These are phyloP conservation scores for Byssoonygena ceratinophila DNA, from an alignment of 2,329 filamentous ascomycete genomes.

Conservation along the genomic window DNA sequence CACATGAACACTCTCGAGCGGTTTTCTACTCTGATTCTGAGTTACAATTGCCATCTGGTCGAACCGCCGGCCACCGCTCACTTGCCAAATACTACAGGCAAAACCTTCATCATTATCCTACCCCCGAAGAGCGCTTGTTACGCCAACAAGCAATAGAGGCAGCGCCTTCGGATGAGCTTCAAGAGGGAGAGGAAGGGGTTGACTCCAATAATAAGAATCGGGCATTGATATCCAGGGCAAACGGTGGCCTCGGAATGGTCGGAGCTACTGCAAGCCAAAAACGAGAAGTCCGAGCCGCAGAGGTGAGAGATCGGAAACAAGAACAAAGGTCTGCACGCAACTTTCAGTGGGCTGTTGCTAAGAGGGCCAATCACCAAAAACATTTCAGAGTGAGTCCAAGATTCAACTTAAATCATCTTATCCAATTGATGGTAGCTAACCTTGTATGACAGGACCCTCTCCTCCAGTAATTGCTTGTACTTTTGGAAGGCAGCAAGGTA, in stretches of 20 bases:
- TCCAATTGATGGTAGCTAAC: slow-evolving; percentile 17
- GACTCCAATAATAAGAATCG: slow-evolving; percentile 32
- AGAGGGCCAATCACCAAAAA: slow-evolving; percentile 66
- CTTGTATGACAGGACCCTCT: slow-evolving; percentile 38
- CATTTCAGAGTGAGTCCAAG: slow-evolving; percentile 50
- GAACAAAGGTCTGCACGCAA: slow-evolving; percentile 52
- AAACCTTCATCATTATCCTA: slow-evolving; percentile 77
- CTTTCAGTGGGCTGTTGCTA: slow-evolving; percentile 61
- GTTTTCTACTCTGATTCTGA: slow-evolving; percentile 90
- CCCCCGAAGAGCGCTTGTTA: slow-evolving; percentile 61
- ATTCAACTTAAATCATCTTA: background rate
- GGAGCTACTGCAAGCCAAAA: slow-evolving; percentile 69
- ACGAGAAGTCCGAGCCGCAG: slow-evolving; percentile 53
- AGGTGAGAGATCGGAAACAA: slow-evolving; percentile 58
- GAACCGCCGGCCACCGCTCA: slow-evolving; percentile 80
- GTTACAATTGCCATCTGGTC: slow-evolving; percentile 81
- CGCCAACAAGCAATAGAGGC: slow-evolving; percentile 50
- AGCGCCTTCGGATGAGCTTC: slow-evolving; percentile 37
- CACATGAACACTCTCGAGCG: slow-evolving; percentile 62
- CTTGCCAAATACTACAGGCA: slow-evolving; percentile 82
- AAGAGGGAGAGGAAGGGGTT: slow-evolving; percentile 34
- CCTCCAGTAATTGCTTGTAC: slow-evolving; percentile 35
- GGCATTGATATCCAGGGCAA: slow-evolving; percentile 54
- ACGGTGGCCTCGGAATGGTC: slow-evolving; percentile 65
- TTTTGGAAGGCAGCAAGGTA: too few species aligned